These are phyloP conservation scores for Rhynchospora breviuscula DNA, from an alignment of 176 grass and related monocot species.

Conservation along the genomic window DNA sequence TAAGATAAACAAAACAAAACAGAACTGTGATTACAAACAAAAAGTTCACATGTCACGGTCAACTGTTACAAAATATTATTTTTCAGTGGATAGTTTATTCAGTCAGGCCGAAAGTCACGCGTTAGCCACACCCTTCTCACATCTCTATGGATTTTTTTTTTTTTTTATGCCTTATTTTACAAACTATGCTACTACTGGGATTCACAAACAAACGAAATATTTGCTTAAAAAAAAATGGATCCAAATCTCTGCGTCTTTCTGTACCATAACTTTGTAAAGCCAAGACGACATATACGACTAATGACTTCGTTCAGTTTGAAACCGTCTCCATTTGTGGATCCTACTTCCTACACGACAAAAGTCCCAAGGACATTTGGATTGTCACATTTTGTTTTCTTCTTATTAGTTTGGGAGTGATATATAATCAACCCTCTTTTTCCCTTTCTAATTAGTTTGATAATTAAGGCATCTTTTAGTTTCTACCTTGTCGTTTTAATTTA, in stretches of 20 bases:
- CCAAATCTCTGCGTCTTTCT: too few species aligned
- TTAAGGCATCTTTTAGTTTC: too few species aligned
- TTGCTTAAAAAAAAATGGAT: background rate
- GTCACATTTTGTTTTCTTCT: too few species aligned
- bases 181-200: background rate
- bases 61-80: background rate
- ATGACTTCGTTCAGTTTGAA: background rate
- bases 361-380: background rate
- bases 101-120: background rate
- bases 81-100: background rate
- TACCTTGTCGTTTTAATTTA: too few species aligned
- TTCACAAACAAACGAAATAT: background rate
- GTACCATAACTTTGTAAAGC: too few species aligned
- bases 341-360: too few species aligned
- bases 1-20: background rate
- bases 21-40: background rate
- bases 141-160: background rate
- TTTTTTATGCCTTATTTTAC: too few species aligned
- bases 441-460: too few species aligned
- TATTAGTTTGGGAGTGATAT: too few species aligned
- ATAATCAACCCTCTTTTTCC: too few species aligned
- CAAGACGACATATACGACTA: too few species aligned
- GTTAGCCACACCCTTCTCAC: background rate
- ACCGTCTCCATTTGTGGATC: background rate
- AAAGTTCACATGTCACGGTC: slow-evolving; percentile 10